Percentiles rank a stretch among this genome's conserved stretches.
Conservation (phyloP, 805 yeast genomes). For the Maudiozyma bulderi region DNA sequence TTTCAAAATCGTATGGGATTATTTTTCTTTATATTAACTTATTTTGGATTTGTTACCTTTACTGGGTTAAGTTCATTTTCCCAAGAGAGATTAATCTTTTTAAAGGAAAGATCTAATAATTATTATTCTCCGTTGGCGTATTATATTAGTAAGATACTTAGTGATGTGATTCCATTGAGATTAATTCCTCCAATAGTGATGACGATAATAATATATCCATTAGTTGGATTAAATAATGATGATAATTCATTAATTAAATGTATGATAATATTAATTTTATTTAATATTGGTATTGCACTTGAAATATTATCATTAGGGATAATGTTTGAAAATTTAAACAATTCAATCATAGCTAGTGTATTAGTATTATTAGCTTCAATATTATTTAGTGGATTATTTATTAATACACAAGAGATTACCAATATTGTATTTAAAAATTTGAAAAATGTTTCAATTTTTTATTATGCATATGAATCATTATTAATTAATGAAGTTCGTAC, state of each 20-base stretch:
- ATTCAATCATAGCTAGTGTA: conserved; percentile 84
- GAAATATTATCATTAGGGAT: conserved; percentile 86
- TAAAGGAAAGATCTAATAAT: conserved; percentile 89
- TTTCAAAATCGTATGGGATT: conserved; percentile 92
- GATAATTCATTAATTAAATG: conserved; percentile 66
- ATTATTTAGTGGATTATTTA: conserved; percentile 86
- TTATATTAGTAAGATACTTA: conserved; percentile 71
- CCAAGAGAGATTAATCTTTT: conserved; percentile 76
- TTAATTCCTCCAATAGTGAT: conserved; percentile 85
- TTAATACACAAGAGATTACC: conserved; percentile 65
- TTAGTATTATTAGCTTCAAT: conserved; percentile 74
- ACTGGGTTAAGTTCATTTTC: conserved; percentile 89
- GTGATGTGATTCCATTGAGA: conserved; percentile 88
- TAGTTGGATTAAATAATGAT: conserved; percentile 75
- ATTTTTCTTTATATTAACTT: conserved; percentile 81
- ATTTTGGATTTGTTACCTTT: conserved; percentile 88
- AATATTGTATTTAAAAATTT: conserved; percentile 53
- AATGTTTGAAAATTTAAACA: conserved; percentile 77
- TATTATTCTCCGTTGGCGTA: conserved; percentile 85
- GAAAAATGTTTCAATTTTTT: conserved; percentile 82
- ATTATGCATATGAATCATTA: conserved; percentile 90
- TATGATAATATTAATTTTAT: conserved; percentile 59
- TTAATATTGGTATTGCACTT: conserved; percentile 78
- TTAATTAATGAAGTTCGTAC: conserved; percentile 88
- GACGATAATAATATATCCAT: conserved; percentile 74